Conservation (phyloP, 352 stramenopile genomes). For the Phytophthora sp. region DNA sequence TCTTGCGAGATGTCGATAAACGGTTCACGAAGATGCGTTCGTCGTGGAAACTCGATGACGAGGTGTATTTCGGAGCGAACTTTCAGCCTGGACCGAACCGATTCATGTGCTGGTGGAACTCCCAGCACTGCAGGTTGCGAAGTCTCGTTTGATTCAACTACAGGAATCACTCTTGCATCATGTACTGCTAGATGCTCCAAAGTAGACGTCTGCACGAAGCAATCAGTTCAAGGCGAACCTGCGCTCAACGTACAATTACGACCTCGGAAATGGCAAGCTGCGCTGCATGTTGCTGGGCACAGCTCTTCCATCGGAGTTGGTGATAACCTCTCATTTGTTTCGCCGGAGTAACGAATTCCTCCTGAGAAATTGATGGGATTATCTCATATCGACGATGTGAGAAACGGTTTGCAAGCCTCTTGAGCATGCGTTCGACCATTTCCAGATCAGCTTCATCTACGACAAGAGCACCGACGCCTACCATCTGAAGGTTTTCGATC, state of each 20-base stretch:
- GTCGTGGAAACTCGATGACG: too few species aligned
- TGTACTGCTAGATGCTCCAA: too few species aligned
- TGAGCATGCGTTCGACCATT: conserved; percentile 9
- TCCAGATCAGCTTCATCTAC: conserved; percentile 31
- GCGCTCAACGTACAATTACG: neutral
- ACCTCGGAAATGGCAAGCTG: neutral
- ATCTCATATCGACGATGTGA: conserved; percentile 23
- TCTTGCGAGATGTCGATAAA: too few species aligned
- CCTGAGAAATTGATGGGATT: conserved; percentile 14
- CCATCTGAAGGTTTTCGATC: conserved; percentile 21
- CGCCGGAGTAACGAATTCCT: neutral
- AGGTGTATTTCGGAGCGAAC: too few species aligned
- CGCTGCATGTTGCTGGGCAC: neutral
- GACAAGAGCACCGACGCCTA: conserved; percentile 10
- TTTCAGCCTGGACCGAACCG: too few species aligned
- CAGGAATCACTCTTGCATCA: too few species aligned
- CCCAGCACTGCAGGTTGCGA: too few species aligned
- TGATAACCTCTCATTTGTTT: neutral
- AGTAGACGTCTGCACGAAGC: neutral
- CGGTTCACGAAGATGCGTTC: too few species aligned
- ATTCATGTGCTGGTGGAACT: conserved; percentile 1
- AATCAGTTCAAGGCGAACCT: neutral
- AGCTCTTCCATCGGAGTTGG: neutral
- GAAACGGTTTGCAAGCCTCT: conserved; percentile 25
- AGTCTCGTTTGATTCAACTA: too few species aligned